These are phyloP conservation scores for Podospora australis DNA, from an alignment of 495 filamentous ascomycete species.

Conservation along the genomic window DNA sequence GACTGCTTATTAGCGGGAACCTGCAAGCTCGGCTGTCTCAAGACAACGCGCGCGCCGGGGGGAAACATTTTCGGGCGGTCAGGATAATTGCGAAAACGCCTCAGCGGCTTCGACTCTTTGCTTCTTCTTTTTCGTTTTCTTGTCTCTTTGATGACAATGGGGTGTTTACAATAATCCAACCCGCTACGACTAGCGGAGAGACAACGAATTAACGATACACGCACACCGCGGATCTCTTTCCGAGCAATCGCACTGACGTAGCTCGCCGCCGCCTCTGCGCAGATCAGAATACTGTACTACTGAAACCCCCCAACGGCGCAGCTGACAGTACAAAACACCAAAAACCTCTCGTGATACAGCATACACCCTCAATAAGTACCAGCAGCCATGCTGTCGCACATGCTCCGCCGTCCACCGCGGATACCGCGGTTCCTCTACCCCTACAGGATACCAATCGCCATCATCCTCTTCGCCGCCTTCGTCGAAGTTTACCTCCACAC, in stretches of 20 bases:
- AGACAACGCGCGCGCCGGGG: no score
- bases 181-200: no score
- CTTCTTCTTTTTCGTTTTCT: no score
- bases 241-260: neutral
- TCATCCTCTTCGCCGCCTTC: constrained; percentile 17
- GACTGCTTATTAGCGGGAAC: no score
- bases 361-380: neutral
- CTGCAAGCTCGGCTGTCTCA: no score
- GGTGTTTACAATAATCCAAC: no score
- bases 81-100: no score
- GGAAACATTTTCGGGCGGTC: no score
- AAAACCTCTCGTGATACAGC: neutral
- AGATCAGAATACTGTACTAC: constrained; percentile 40
- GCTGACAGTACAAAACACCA: neutral
- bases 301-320: neutral
- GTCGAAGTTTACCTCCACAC: constrained; percentile 29
- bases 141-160: no score
- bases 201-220: no score
- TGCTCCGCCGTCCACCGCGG: neutral
- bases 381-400: neutral
- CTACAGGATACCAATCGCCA: constrained; percentile 1
- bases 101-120: no score
- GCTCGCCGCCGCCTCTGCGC: constrained; percentile 26
- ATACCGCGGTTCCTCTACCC: neutral
- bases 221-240: no score